A percentile compares a stretch with the other conserved stretches of the same genome.
Evolutionary conservation across 306 rosid genomes (phyloP).

Genomic region (Lathyrus aphaca): DNA sequence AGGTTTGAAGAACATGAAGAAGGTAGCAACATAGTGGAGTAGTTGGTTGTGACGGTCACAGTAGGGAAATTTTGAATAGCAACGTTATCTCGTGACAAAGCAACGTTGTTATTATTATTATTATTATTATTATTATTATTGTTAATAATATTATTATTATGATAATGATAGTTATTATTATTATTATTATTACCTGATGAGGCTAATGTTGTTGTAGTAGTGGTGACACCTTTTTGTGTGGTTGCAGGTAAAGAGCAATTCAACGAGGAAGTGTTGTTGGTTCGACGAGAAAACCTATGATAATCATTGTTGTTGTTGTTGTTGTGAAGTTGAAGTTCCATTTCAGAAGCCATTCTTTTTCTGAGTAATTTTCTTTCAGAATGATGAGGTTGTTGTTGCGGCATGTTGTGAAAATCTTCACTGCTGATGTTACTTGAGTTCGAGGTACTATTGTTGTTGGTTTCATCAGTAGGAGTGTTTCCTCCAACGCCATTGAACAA

Average conservation of each 20-base stretch:
- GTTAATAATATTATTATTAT: constrained; percentile 1
- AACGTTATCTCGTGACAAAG: constrained; percentile 48
- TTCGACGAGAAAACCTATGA: constrained; percentile 59
- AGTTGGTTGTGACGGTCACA: constrained; percentile 62
- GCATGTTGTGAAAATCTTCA: constrained; percentile 32
- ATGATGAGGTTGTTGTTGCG: constrained; percentile 4
- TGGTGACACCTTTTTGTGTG: constrained; percentile 26
- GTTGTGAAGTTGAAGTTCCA: constrained; percentile 58
- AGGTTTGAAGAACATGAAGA: constrained; percentile 40
- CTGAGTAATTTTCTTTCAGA: constrained; percentile 58
- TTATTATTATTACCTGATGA: constrained; percentile 37
- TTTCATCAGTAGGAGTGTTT: background rate
- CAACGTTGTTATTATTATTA: background rate
- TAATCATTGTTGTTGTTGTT: constrained; percentile 3
- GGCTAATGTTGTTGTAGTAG: constrained; percentile 40
- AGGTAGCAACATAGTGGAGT: constrained; percentile 76
- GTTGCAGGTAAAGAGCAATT: constrained; percentile 1
- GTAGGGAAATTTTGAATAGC: constrained; percentile 47
- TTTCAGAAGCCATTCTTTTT: constrained; percentile 91
- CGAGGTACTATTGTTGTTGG: constrained; percentile 36
- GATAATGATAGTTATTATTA: constrained; percentile 20
- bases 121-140: background rate
- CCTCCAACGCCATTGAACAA: constrained; percentile 36
- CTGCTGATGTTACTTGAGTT: constrained; percentile 44
- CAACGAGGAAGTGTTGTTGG: constrained; percentile 20